Evolutionary conservation across 176 grass and related monocot species (phyloP).

Genomic region (Eragrostis nindensis): DNA sequence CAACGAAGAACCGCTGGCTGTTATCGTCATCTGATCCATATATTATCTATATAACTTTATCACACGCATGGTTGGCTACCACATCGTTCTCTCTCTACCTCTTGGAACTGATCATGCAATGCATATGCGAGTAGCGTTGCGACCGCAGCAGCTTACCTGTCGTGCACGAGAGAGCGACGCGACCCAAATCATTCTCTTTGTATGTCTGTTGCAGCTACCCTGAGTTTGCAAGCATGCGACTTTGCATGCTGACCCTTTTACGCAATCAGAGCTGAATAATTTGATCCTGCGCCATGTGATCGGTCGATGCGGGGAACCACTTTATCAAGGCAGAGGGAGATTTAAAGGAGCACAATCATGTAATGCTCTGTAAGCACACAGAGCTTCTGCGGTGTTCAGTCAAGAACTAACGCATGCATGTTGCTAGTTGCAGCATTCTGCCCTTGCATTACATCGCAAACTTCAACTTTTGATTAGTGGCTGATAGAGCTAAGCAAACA

Average conservation of each 20-base stretch:
- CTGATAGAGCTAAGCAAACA: background rate
- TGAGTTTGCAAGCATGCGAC: background rate
- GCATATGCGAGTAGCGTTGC: background rate
- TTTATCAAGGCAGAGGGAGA: background rate
- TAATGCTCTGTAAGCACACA: background rate
- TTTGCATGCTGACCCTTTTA: background rate
- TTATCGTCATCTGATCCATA: constrained; percentile 3
- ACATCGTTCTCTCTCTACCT: constrained; percentile 18
- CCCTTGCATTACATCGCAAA: background rate
- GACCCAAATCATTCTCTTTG: background rate
- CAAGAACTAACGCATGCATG: background rate
- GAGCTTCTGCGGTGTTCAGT: background rate
- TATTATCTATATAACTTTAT: constrained; percentile 6
- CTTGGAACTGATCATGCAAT: background rate
- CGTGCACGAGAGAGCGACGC: background rate
- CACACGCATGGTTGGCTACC: constrained; percentile 20
- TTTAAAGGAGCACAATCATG: background rate
- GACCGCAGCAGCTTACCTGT: background rate
- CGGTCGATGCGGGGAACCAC: background rate
- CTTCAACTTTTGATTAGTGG: background rate
- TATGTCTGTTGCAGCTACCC: background rate
- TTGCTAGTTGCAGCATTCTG: background rate
- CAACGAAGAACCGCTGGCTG: background rate
- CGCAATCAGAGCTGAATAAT: background rate
- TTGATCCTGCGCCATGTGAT: constrained; percentile 2